A percentile compares a stretch with the other conserved stretches of the same genome.
Evolutionary conservation across 1,284 basidiomycete genomes (phyloP).

Genomic region (Phellinidium pouzarii): DNA sequence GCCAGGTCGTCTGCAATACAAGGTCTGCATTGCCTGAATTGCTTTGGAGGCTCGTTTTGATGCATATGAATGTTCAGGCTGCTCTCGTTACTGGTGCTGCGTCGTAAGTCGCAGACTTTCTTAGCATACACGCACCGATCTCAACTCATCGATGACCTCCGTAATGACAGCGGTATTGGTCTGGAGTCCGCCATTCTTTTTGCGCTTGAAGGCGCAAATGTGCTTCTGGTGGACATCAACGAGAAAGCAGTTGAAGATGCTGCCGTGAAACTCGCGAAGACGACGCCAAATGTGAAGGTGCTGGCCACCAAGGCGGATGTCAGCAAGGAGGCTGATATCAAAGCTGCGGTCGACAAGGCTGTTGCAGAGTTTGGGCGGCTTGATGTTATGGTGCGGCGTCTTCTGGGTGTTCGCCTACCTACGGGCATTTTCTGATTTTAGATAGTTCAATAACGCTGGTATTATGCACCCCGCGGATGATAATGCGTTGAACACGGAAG

Average conservation of each 20-base stretch:
- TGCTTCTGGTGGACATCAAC: slow-evolving; percentile 87
- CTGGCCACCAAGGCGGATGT: slow-evolving; percentile 81
- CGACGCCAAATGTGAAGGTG: slow-evolving; percentile 67
- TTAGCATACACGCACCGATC: slow-evolving; percentile 4
- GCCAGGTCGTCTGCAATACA: slow-evolving; percentile 66
- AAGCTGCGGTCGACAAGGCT: slow-evolving; percentile 73
- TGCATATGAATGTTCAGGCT: slow-evolving; percentile 37
- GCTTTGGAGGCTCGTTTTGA: slow-evolving; percentile 9
- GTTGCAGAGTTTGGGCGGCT: slow-evolving; percentile 83
- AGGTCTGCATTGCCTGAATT: slow-evolving; percentile 34
- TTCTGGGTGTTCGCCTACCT: not conserved
- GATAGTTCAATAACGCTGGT: slow-evolving; percentile 85
- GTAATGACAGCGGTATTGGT: slow-evolving; percentile 72
- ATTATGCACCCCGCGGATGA: slow-evolving; percentile 96
- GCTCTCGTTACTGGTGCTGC: slow-evolving; percentile 81
- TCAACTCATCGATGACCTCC: not conserved
- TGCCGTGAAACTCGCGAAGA: slow-evolving; percentile 56
- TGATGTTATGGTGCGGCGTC: slow-evolving; percentile 75
- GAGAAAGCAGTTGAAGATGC: slow-evolving; percentile 66
- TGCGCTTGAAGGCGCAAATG: slow-evolving; percentile 84
- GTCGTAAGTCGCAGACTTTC: slow-evolving; percentile 56
- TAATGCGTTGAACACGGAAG: slow-evolving; percentile 91
- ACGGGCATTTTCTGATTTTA: slow-evolving; percentile 6
- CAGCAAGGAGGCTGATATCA: slow-evolving; percentile 80
- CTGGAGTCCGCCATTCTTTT: slow-evolving; percentile 90